Evolutionary conservation across 768 basidiomycete species (phyloP).

Genomic region (Imleria badia): DNA sequence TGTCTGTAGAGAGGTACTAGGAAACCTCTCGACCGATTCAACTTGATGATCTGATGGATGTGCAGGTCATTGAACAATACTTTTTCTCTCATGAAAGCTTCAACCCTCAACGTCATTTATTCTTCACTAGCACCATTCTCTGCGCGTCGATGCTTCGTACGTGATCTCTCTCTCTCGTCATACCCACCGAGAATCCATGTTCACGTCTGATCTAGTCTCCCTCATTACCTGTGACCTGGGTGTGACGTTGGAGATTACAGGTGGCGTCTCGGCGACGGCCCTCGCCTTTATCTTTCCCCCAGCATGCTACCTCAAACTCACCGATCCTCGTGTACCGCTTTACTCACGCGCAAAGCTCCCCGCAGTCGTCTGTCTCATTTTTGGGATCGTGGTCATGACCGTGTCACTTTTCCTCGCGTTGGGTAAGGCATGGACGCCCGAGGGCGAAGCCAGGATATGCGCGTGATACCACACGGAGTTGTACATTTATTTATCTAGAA

Average conservation of each 20-base stretch:
- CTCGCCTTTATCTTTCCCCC: conserved; percentile 93
- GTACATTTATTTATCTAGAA: conserved; percentile 23
- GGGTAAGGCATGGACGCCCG: conserved; percentile 72
- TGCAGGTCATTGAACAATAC: conserved; percentile 89
- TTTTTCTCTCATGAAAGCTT: conserved; percentile 91
- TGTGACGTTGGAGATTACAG: conserved; percentile 97
- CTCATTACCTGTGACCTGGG: conserved; percentile 95
- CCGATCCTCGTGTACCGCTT: conserved; percentile 57
- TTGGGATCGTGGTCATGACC: conserved; percentile 75
- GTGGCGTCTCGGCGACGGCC: conserved; percentile 91
- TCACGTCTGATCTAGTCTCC: conserved; percentile 56
- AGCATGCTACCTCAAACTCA: conserved; percentile 79
- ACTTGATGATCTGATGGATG: conserved; percentile 1
- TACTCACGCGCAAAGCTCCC: conserved; percentile 71
- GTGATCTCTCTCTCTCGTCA: conserved; percentile 20
- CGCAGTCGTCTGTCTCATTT: conserved; percentile 67
- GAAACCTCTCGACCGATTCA: conserved; percentile 1
- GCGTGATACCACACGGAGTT: conserved; percentile 37
- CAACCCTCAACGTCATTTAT: conserved; percentile 78
- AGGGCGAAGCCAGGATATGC: conserved; percentile 74
- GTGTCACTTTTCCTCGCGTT: conserved; percentile 78
- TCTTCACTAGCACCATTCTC: conserved; percentile 87
- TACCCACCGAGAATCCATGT: background rate
- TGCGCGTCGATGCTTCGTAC: conserved; percentile 79
- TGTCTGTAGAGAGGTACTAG: conserved; percentile 93